These are phyloP conservation scores for Laburnicola sp. DNA, from an alignment of 2,329 filamentous ascomycete species.

Conservation along the genomic window DNA sequence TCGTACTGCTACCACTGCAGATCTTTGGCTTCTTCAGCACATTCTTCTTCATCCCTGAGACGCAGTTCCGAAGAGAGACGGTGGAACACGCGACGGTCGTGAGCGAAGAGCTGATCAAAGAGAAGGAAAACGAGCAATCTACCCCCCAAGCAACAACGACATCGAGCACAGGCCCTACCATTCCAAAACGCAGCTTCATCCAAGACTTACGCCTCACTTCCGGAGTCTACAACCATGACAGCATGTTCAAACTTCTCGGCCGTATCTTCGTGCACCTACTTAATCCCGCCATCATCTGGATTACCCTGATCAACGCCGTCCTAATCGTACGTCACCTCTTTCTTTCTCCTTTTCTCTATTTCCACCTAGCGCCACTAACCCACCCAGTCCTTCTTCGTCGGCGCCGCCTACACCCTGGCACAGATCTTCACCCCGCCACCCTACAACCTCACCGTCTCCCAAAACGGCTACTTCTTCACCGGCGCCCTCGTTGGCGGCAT, in stretches of 20 bases:
- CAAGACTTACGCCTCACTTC: slow-evolving; percentile 18
- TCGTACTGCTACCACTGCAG: slow-evolving; percentile 35
- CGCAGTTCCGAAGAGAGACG: slow-evolving; percentile 20
- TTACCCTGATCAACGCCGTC: slow-evolving; percentile 22
- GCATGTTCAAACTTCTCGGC: slow-evolving; percentile 20
- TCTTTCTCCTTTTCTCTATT: not conserved
- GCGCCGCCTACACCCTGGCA: slow-evolving; percentile 28
- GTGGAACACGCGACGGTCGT: not conserved
- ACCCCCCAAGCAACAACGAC: slow-evolving; percentile 2
- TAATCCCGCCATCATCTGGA: slow-evolving; percentile 28
- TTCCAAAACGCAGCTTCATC: slow-evolving; percentile 15
- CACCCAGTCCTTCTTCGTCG: slow-evolving; percentile 28
- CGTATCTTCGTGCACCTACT: slow-evolving; percentile 25
- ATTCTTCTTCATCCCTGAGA: slow-evolving; percentile 36
- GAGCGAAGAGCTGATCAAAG: not conserved
- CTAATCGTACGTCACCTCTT: slow-evolving; percentile 21
- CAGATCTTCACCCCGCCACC: slow-evolving; percentile 27
- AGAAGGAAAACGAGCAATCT: slow-evolving; percentile 1
- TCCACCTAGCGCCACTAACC: not conserved
- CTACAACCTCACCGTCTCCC: slow-evolving; percentile 25
- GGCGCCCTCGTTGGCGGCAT: slow-evolving; percentile 29
- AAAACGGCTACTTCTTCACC: slow-evolving; percentile 32
- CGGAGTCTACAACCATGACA: slow-evolving; percentile 19
- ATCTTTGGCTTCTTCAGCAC: slow-evolving; percentile 25
- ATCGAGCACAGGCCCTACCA: not conserved